Base-by-base conservation (phyloP, 768 basidiomycete genomes). In the Lactifluus echinatus region DNA sequence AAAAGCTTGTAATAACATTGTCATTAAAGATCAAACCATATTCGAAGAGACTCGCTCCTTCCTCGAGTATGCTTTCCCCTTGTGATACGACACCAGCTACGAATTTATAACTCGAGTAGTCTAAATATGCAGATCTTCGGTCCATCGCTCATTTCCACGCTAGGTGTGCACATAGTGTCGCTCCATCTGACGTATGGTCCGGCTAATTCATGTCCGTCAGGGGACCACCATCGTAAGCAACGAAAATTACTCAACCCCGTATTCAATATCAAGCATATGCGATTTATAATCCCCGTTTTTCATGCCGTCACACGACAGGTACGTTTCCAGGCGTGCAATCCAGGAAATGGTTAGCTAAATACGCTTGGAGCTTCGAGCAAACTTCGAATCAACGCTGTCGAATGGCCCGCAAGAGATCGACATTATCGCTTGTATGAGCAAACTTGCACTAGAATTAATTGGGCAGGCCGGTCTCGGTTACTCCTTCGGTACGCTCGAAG, bases 341-440 rank as follows among this genome's bases (percentile, higher is more conserved):
- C 75, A 19, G 64, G 76, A 58, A 71, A 66, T n/a, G n/a, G 53
- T 40, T 77, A 39, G 74, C 75, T 31, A 8, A 74, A 75, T 43
- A 67, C 64, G 65, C 70, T 14, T 2, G 61, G 0, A 76, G 75
- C 0, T 66, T 71, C 53, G 56, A 62, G 34, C 69, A 68, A 47
- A 17, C 11, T 24, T 55, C 8, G n/a, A 31, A 8, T 34, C 23
- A 21, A 29, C 19, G 26, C 4, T 3, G 65, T 76, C 19, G 72
- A 73, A 50, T 72, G 71, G 56, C 67, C 77, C n/a, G 73, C 6
- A 46, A 29, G 60, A 65, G 42, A 43, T 66, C 29, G 48, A 67
- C 29, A 11, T 66, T 2, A 28, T 60, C 7, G 42, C 45, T 10
- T 67, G 63, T 61, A 59, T 64, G 56, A 48, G 47, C 23, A 52